Percentiles rank a stretch among this genome's conserved stretches.
Evolutionary conservation across 2,329 filamentous ascomycete species (phyloP).

Genomic region (Aspergillus sp.): DNA sequence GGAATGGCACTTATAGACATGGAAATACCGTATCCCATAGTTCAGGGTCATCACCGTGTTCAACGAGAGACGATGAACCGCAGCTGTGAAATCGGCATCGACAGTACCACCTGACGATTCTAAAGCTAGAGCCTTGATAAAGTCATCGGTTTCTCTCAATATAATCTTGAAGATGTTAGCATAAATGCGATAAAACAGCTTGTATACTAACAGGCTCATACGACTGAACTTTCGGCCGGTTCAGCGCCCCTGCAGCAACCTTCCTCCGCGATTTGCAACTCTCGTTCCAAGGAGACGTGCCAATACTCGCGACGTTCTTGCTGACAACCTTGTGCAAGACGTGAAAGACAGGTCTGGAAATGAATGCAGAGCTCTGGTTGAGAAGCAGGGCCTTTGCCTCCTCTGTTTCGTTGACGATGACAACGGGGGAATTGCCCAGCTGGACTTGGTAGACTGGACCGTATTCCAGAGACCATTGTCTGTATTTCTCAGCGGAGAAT

Average conservation of each 20-base stretch:
- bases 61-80: background rate
- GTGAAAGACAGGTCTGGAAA: background rate
- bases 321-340: background rate
- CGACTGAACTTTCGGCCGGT: constrained; percentile 1
- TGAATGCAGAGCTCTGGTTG: background rate
- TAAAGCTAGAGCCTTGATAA: background rate
- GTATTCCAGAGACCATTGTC: background rate
- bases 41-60: background rate
- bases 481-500: background rate
- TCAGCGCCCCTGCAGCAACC: background rate
- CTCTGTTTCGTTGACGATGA: background rate
- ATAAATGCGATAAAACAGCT: background rate
- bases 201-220: background rate
- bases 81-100: background rate
- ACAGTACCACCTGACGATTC: background rate
- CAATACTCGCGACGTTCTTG: constrained; percentile 1
- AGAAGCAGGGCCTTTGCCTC: background rate
- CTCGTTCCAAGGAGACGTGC: constrained; percentile 1
- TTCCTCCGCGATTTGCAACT: constrained; percentile 1
- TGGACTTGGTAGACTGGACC: background rate
- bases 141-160: background rate
- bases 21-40: background rate
- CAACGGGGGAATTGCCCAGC: background rate
- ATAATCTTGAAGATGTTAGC: background rate
- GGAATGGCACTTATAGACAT: background rate